Evolutionary conservation across 805 yeast species (phyloP), one percentile per base, ranked within the genome.

Genomic region (Cyberlindnera lachancei): DNA sequence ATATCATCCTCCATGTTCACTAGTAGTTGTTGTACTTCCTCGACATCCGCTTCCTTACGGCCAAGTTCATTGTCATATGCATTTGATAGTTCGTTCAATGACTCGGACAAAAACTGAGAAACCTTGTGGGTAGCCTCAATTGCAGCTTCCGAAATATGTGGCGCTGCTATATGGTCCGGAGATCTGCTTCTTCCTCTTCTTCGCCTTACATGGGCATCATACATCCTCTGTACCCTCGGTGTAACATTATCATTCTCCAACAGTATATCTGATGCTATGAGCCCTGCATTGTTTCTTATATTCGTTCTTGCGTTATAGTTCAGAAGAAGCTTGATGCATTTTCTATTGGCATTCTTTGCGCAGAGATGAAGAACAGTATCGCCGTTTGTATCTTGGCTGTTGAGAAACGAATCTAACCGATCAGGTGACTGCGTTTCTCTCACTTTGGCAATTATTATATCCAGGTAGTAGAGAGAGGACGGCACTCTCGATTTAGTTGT

Each of bases 381-480:
- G 6, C 95, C 95, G 40, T 77, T 74, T 15, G 64, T 67, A 52
- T 86, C 94, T 44, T 72, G 81, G 38, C 76, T 74, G 48, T 81
- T 77, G 12, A 75, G 44, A 48, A 73, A 76, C 33, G 71, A 66
- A 23, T 70, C 70, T 23, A 80, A 60, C 39, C 81, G 62, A 41
- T 81, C 79, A 37, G 70, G 64, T 9, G 81, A 71, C 33, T 75
- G 77, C 18, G 66, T 64, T 41, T 79, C 80, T 3, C 82, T 70
- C 27, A 88, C 60, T 55, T 82, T 86, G 18, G 80, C 79, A 42
- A 90, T 64, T 25, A 88, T 59, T 10, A 77, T 70, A 49, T 82
- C 92, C 44, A 85, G 61, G 55, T 92, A 90, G 55, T 88, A 88
- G 23, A 82, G 63, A 8, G 95, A 83, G 7, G 95, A 78, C 1